Percentiles rank a stretch among this genome's conserved stretches.
Conservation (phyloP, 2,329 filamentous ascomycete species). For the Talaromyces piceae region DNA sequence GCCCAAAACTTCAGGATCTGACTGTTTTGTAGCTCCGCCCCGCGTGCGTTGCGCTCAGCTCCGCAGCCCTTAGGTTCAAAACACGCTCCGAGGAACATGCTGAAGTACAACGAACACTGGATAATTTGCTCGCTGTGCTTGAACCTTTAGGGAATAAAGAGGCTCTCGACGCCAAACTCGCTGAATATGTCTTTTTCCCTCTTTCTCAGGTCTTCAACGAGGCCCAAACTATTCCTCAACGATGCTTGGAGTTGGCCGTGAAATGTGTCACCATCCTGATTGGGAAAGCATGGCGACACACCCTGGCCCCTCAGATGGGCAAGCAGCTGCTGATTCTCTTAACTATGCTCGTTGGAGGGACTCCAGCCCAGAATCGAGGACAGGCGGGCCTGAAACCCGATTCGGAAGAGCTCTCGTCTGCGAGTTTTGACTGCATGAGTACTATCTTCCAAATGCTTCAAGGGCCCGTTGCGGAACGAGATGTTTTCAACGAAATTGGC, state of each 20-base stretch:
- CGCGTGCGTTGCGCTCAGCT: conserved; percentile 52
- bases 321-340: conserved; percentile 81
- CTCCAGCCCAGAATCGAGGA: conserved; percentile 46
- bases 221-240: conserved; percentile 63
- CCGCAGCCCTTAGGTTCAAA: conserved; percentile 45
- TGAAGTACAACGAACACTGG: conserved; percentile 43
- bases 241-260: conserved; percentile 64
- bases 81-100: conserved; percentile 37
- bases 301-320: conserved; percentile 61
- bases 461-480: conserved; percentile 36
- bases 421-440: conserved; percentile 62
- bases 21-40: conserved; percentile 46
- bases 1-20: conserved; percentile 13
- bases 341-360: conserved; percentile 70
- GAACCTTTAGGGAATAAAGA: conserved; percentile 33
- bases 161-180: conserved; percentile 67
- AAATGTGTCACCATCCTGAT: conserved; percentile 69
- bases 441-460: conserved; percentile 57
- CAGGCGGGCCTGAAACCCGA: conserved; percentile 21
- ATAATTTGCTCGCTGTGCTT: conserved; percentile 34
- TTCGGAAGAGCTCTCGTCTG: conserved; percentile 66
- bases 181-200: conserved; percentile 93
- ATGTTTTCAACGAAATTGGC: conserved; percentile 44
- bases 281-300: conserved; percentile 67
- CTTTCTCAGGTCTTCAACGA: conserved; percentile 77